Base-by-base conservation (phyloP, 768 basidiomycete genomes). In the Crepidotus variabilis region DNA sequence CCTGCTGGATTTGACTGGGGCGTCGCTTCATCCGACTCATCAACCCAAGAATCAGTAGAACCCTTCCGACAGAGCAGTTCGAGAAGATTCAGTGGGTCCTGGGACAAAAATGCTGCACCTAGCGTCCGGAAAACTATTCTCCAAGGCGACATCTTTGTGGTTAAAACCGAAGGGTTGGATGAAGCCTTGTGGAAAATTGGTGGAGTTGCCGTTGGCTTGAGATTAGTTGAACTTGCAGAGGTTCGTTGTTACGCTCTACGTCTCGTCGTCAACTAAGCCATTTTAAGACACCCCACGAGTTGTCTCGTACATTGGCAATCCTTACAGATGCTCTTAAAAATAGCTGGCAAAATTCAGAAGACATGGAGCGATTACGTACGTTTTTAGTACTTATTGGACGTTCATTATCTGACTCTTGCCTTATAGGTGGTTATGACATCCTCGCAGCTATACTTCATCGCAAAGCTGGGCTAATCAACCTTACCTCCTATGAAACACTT, bases 291-390 rank as follows among this genome's bases (percentile, higher is more conserved):
- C 71, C 86, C 0, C 89, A 90, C 58, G 92, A 94, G 61, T 63
- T 96, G 2, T 89, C 88, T 0, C 75, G 86, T 14, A 80, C 91
- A 0, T 69, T 94, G 6, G 75, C 85, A 2, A 82, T 94, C 23
- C 69, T 96, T 20, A 80, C 83, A 8, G 92, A 95, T 62, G 83
- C 88, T 2, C 68, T 97, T 47, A 83, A 83, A 60, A 87, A 89
- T 61, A 90, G 84, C 62, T 98, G 95, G 95, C 84, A 91, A 63
- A 93, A 92, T 64, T 94, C 91, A 34, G 94, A 95, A 66, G 95
- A 97, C 62, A 93, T 95, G 87, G 94, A 96, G 66, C 78, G 87
- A 33, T 72, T 94, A 53, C 84, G 93, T 94, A 62, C 64, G 88
- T 77, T 39, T 11, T n/a, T 45, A 13, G 47, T 43, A 14, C n/a